Conservation (phyloP, 768 basidiomycete genomes). For the Russula sp. region DNA sequence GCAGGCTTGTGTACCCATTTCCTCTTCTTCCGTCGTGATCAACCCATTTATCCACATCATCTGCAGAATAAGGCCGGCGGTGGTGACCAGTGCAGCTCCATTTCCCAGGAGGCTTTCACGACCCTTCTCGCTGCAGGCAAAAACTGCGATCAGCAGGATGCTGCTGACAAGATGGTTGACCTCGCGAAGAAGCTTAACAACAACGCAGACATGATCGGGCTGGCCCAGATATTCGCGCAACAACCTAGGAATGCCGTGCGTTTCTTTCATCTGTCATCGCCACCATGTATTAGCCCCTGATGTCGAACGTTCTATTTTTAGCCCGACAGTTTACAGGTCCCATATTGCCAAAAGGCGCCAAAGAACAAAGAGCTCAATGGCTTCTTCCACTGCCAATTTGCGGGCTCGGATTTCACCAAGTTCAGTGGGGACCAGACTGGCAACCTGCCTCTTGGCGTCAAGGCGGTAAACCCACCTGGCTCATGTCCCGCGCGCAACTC, state of each 20-base stretch:
- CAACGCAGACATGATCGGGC: constrained; percentile 38
- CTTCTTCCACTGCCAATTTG: constrained; percentile 51
- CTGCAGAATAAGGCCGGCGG: constrained; percentile 49
- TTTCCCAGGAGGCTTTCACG: constrained; percentile 46
- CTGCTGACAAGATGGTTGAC: constrained; percentile 43
- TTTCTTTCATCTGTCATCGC: background rate
- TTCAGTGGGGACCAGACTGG: constrained; percentile 43
- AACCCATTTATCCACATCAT: background rate
- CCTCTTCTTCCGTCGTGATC: background rate
- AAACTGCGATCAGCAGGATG: constrained; percentile 40
- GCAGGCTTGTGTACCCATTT: constrained; percentile 41
- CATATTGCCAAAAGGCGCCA: constrained; percentile 47
- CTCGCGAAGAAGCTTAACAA: constrained; percentile 40
- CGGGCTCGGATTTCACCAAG: constrained; percentile 35
- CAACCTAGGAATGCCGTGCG: constrained; percentile 49
- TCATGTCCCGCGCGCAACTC: constrained; percentile 45
- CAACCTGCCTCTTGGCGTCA: constrained; percentile 45
- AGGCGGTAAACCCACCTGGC: constrained; percentile 37
- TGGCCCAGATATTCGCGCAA: constrained; percentile 48
- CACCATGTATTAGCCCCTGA: background rate
- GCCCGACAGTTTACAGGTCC: constrained; percentile 38
- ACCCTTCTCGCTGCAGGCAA: constrained; percentile 48
- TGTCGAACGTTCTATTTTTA: constrained; percentile 11
- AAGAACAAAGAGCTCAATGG: constrained; percentile 45
- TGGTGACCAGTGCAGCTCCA: constrained; percentile 45